phyloP scores from a whole-genome alignment of 306 rosid genomes.

The Leucaena leucocephala region DNA sequence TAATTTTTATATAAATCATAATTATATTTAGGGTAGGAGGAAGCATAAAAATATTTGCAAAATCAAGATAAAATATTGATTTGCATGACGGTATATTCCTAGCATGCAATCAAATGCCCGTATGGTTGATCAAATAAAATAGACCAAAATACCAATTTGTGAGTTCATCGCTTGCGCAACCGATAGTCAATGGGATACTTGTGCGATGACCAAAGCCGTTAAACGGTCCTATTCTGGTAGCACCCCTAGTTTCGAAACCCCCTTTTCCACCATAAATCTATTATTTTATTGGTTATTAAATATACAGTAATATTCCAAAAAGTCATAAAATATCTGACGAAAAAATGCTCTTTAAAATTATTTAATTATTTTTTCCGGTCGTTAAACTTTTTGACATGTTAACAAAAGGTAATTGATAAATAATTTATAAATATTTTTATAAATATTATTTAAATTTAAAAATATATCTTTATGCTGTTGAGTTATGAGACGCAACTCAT shows the following conservation, averaged over 20 bases:
- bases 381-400: no score
- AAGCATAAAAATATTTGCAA: no score
- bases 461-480: no score
- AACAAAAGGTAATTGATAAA: no score
- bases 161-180: constrained; percentile 28
- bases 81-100: neutral
- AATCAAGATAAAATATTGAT: no score
- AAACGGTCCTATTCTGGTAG: neutral
- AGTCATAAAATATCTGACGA: neutral
- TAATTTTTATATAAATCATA: no score
- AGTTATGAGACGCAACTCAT: no score
- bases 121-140: neutral
- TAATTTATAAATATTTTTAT: no score
- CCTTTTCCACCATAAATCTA: neutral
- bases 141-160: neutral
- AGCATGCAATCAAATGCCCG: neutral
- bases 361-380: no score
- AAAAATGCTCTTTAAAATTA: no score
- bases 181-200: neutral
- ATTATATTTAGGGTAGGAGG: no score
- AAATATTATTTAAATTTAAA: no score
- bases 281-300: neutral
- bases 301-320: neutral
- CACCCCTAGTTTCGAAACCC: neutral
- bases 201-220: neutral